These are phyloP conservation scores for Tetratostichococcus sp. DNA, from an alignment of 139 green algal species.

Conservation along the genomic window DNA sequence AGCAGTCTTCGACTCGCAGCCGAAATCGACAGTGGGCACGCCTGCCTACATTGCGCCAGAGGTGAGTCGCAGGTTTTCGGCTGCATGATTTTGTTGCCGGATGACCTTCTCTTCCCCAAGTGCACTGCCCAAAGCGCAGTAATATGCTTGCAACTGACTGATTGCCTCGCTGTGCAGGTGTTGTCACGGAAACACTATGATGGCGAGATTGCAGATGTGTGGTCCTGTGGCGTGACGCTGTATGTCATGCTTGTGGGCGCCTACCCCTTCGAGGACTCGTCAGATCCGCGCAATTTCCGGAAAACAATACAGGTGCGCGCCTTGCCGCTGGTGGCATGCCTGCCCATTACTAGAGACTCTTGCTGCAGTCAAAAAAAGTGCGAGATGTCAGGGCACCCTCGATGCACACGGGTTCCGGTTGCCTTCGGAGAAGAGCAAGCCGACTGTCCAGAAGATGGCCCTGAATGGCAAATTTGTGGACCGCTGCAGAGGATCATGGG, in stretches of 20 bases:
- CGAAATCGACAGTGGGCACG: slow-evolving; percentile 99
- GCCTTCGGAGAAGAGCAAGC: too few relatives aligned
- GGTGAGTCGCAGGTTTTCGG: too few relatives aligned
- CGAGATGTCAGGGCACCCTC: too few relatives aligned
- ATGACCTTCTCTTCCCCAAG: too few relatives aligned
- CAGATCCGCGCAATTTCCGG: slow-evolving; percentile 93
- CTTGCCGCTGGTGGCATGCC: too few relatives aligned
- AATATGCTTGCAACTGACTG: too few relatives aligned
- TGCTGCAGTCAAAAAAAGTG: too few relatives aligned
- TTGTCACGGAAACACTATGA: slow-evolving; percentile 84
- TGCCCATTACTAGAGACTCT: too few relatives aligned
- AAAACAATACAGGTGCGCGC: slow-evolving; percentile 89
- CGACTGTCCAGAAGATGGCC: too few relatives aligned
- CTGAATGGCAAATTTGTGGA: neutral
- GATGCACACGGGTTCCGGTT: too few relatives aligned
- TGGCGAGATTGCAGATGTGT: slow-evolving; percentile 94
- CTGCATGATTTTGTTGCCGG: too few relatives aligned
- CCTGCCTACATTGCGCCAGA: slow-evolving; percentile 98
- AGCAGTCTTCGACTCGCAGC: slow-evolving; percentile 83
- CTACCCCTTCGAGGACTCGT: slow-evolving; percentile 98
- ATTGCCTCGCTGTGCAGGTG: slow-evolving; percentile 64
- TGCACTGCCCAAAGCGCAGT: too few relatives aligned
- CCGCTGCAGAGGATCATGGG: slow-evolving; percentile 79
- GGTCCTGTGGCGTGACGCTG: slow-evolving; percentile 96
- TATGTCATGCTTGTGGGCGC: slow-evolving; percentile 97